Evolutionary conservation across 257 asterid species (phyloP), one percentile per base, ranked within the genome.

Genomic region (Solanum peruvianum): DNA sequence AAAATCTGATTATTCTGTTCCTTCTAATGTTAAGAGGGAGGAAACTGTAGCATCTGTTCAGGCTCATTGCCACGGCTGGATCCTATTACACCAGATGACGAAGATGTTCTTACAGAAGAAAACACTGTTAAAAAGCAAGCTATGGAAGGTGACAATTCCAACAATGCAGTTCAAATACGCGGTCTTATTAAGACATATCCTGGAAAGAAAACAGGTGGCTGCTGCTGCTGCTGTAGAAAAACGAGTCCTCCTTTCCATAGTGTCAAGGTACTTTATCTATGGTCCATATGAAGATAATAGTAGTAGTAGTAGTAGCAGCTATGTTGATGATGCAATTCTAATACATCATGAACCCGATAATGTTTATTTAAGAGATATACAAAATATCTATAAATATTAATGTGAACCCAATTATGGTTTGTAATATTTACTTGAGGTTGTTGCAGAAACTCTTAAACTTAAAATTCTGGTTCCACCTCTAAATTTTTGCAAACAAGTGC

Each of bases 51-150:
- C 81, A 2, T 27, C 42, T 95, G 98, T 92, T 44, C 87, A 82
- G 78, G 94, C 64, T 89, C 97, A 85, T 84, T 87, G 72, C 94
- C 95, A 75, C 87, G 89, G 11, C 37, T 86, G 44, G 97, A 95
- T 84, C 88, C 87, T 89, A 91, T 88, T 86, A 83, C 80, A 77
- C 96, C 98, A 16, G 99, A 96, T 77, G 98, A 96, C 62, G 97
- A 91, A 87, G 98, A 96, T 47, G 99, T 96, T 77, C 97, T 84
- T 87, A 95, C 92, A 90, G 98, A 96, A 91, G 99, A 96, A 91
- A 92, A 88, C 91, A 88, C 76, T 77, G 99, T 96, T 87, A 95
- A 93, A 90, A 92, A 90, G 87, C 98, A 95, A 93, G 91, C 94
- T 15, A 11, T 75, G 37, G 94, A 93, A 90, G 94, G 92, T 78